Percentiles rank a stretch among this genome's conserved stretches.
phyloP scores from a whole-genome alignment of 2,329 filamentous ascomycete species.

The Monosporascus sp. region DNA sequence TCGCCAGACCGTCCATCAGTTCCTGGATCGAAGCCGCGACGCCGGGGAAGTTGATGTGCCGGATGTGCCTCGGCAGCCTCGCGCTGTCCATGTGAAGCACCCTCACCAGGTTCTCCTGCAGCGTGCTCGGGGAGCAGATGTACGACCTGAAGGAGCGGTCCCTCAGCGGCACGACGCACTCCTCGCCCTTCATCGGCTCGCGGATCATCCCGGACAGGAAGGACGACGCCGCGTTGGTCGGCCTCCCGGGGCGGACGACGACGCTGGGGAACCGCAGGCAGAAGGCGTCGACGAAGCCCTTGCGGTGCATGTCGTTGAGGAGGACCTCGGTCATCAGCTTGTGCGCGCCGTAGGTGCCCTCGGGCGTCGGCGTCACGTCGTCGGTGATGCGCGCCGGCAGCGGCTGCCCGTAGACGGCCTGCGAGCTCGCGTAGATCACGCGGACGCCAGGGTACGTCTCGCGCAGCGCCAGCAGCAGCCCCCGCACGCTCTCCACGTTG shows the following conservation, averaged over 20 bases:
- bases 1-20: constrained; percentile 53
- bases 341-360: constrained; percentile 58
- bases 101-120: constrained; percentile 49
- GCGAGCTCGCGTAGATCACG: constrained; percentile 57
- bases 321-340: constrained; percentile 59
- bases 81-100: constrained; percentile 34
- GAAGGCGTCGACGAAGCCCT: constrained; percentile 53
- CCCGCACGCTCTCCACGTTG: constrained; percentile 55
- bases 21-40: constrained; percentile 53
- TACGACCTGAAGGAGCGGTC: constrained; percentile 47
- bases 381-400: constrained; percentile 48
- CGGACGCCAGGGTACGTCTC: constrained; percentile 45
- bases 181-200: constrained; percentile 52
- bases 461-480: constrained; percentile 45
- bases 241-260: constrained; percentile 54
- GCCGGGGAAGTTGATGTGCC: constrained; percentile 55
- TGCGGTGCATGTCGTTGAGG: constrained; percentile 58
- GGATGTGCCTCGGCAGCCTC: constrained; percentile 39
- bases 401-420: constrained; percentile 58
- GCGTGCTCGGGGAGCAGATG: constrained; percentile 47
- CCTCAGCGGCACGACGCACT: constrained; percentile 47
- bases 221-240: constrained; percentile 56
- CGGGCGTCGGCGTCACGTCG: constrained; percentile 49
- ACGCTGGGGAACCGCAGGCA: constrained; percentile 57
- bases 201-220: constrained; percentile 61